Evolutionary conservation across 768 basidiomycete genomes (phyloP), one percentile per base, ranked within the genome.

Genomic region (Auriculariales sp.): DNA sequence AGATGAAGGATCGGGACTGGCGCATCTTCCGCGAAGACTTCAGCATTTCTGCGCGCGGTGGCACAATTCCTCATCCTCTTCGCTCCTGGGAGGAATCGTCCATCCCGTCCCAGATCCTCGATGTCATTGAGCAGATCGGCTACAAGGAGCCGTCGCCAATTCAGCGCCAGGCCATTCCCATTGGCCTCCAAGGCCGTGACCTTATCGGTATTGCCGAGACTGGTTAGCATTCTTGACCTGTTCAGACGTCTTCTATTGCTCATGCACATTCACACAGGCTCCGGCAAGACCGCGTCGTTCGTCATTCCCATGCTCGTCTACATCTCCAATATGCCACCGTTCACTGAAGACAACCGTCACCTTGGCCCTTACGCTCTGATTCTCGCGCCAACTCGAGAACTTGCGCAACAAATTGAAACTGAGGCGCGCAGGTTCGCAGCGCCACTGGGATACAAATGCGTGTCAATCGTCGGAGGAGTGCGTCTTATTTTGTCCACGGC

Each of bases 1-100:
- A 97, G 66, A 97, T 99, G 83, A 90, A 85, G 61, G 95, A 98
- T 59, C 74, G 95, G 45, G 95, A 99, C 62, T 99, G 95, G 95
- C 79, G 95, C 58, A 99, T 99, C 62, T 98, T 99, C 70, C 71
- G 93, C 53, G 95, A 98, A 65, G 95, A 99, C 66, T 99, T 94
- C 68, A 93, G 83, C 59, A 99, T 99, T 52, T 80, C 89, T 51
- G 83, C 93, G 1, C 68, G 93, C 65, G 94, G 93, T 83, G 95
- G 95, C 45, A 73, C 78, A 52, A 97, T 98, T 49, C 94, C 95
- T 11, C 82, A 93, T 54, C 94, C 95, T 1, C 62, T 99, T 36
- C 82, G 95, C 46, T 85, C 84, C 5, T 99, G 95, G 95, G 62
- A 68, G 30, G 95, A 99, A 60, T 92, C 88, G 3, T 66, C 62